phyloP scores from a whole-genome alignment of 2,329 filamentous ascomycete species.

The Diaporthe citrichinensis region DNA sequence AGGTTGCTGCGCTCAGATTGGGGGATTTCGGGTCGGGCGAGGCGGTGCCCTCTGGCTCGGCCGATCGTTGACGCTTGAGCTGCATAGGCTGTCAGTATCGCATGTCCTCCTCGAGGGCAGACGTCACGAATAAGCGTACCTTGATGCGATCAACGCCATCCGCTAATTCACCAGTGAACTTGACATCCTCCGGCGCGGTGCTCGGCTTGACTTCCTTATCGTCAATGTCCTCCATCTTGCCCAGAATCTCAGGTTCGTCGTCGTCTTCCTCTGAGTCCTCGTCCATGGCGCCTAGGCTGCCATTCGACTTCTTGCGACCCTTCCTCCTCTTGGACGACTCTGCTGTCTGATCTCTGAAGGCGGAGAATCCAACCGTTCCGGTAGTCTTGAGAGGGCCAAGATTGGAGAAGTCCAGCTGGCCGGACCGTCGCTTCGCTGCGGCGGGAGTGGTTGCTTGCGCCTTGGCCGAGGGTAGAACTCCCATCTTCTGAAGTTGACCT shows the following conservation, averaged over 20 bases:
- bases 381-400: constrained; percentile 86
- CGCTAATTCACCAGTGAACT: constrained; percentile 80
- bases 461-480: constrained; percentile 81
- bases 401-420: constrained; percentile 86
- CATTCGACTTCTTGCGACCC: constrained; percentile 72
- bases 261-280: constrained; percentile 83
- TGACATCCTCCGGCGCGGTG: constrained; percentile 77
- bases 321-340: constrained; percentile 71
- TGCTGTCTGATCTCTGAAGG: constrained; percentile 81
- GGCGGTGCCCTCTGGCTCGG: constrained; percentile 71
- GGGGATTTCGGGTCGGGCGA: constrained; percentile 62
- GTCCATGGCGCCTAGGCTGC: constrained; percentile 68
- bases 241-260: constrained; percentile 70
- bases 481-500: constrained; percentile 98
- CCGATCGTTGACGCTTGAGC: constrained; percentile 86
- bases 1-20: constrained; percentile 56
- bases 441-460: constrained; percentile 71
- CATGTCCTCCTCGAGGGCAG: background rate
- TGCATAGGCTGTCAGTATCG: constrained; percentile 56
- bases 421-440: constrained; percentile 82
- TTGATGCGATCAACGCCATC: constrained; percentile 87
- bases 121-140: constrained; percentile 58
- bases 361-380: constrained; percentile 91
- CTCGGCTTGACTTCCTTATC: constrained; percentile 73
- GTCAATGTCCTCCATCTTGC: constrained; percentile 75